Base-by-base conservation (phyloP, 75 land plant genomes). In the Selaginella tamariscina region DNA sequence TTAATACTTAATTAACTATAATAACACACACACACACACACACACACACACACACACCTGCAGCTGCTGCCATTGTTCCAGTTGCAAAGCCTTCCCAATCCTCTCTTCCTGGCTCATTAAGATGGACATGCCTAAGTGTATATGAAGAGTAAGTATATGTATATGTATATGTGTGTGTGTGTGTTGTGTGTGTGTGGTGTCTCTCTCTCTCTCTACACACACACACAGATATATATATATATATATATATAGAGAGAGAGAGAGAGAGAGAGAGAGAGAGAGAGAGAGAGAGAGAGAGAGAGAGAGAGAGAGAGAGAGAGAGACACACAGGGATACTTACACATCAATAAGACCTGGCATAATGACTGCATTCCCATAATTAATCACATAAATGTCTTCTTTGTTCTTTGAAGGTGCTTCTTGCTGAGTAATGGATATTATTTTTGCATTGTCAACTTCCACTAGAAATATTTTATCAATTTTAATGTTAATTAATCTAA, bases 21-120 rank as follows among this genome's bases (percentile, higher is more conserved):
- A 39, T n/a, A n/a, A n/a, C n/a, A n/a, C n/a, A n/a, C n/a, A n/a
- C n/a, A n/a, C n/a, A n/a, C n/a, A n/a, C n/a, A n/a, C n/a, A n/a
- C n/a, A n/a, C n/a, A n/a, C n/a, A n/a, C 26, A 59, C 9, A 21
- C 21, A 8, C 62, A 27, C 33, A 86, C 98, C 99, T 54, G 99
- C 99, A 72, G 92, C 96, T 27, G 99, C 99, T 59, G 99, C 96
- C 66, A 70, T 80, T 28, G 96, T 95, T 31, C 96, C 99, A 20
- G 99, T 80, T 31, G 79, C 80, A 78, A 95, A 95, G 56, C 97
- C 99, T 79, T 95, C 99, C 99, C 97, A 95, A 72, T 95, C 89
- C 31, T 65, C 62, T 67, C 92, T 82, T 70, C 99, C 99, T 33
- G 99, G 99, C 30, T 95, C 99, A 84, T 95, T 84, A 32, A 95